Conservation (phyloP, 495 filamentous ascomycete genomes). For the Neurospora sp. region DNA sequence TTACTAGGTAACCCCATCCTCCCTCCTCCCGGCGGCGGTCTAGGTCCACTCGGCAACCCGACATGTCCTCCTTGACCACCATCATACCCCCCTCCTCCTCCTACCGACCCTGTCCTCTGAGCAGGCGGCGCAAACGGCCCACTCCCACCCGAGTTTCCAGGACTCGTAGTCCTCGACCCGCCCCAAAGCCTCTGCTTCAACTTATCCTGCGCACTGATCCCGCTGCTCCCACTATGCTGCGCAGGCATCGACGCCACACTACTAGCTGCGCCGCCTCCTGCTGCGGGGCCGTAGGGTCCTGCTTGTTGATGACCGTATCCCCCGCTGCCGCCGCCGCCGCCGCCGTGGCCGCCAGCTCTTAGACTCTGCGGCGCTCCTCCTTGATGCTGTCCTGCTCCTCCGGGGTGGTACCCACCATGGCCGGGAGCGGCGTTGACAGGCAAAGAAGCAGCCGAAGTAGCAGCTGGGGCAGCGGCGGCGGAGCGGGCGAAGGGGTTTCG, state of each 20-base stretch:
- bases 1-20: neutral
- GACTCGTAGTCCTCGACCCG: conserved; percentile 34
- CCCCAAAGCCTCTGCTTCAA: conserved; percentile 41
- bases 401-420: conserved; percentile 18
- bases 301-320: conserved; percentile 10
- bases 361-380: conserved; percentile 23
- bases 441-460: neutral
- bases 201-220: conserved; percentile 33
- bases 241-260: conserved; percentile 9
- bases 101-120: neutral
- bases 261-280: conserved; percentile 6
- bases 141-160: conserved; percentile 8
- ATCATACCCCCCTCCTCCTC: neutral
- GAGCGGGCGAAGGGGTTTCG: conserved; percentile 14
- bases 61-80: neutral
- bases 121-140: conserved; percentile 31
- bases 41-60: neutral
- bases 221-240: neutral
- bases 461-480: neutral
- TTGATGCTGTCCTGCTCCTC: conserved; percentile 61
- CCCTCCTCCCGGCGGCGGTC: neutral
- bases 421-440: conserved; percentile 40
- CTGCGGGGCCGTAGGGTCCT: conserved; percentile 24
- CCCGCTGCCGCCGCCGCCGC: neutral
- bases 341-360: conserved; percentile 38